phyloP scores from a whole-genome alignment of 768 basidiomycete genomes.

The Gymnopilus dilepis region DNA sequence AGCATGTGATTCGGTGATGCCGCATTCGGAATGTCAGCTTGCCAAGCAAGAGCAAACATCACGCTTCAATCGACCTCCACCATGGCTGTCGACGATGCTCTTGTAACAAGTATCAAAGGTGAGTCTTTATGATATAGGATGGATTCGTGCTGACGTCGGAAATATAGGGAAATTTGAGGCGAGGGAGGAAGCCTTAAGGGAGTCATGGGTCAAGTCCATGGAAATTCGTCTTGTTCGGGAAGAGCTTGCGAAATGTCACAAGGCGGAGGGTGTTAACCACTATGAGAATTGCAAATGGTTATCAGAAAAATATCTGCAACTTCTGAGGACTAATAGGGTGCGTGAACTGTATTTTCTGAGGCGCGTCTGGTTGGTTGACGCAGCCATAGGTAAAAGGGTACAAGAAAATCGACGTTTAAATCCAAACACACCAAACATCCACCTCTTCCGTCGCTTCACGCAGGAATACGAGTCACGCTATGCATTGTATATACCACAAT shows the following conservation, averaged over 20 bases:
- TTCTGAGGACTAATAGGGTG: conserved; percentile 84
- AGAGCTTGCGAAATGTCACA: conserved; percentile 89
- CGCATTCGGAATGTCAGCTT: conserved; percentile 1
- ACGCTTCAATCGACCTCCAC: conserved; percentile 23
- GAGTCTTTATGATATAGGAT: conserved; percentile 6
- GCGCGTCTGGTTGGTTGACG: neutral
- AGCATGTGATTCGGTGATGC: conserved; percentile 29
- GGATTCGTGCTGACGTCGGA: neutral
- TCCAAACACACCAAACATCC: conserved; percentile 1
- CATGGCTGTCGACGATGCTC: conserved; percentile 34
- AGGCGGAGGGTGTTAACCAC: conserved; percentile 89
- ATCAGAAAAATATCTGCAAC: conserved; percentile 78
- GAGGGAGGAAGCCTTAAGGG: conserved; percentile 80
- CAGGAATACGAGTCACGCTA: neutral
- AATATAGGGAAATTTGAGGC: conserved; percentile 62
- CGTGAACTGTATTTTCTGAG: conserved; percentile 32
- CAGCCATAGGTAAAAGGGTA: conserved; percentile 76
- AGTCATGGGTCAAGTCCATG: conserved; percentile 96
- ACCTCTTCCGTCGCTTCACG: neutral
- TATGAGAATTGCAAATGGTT: conserved; percentile 89
- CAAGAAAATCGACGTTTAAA: conserved; percentile 68
- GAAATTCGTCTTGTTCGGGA: conserved; percentile 88
- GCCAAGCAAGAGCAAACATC: conserved; percentile 32
- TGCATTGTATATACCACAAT: conserved; percentile 12
- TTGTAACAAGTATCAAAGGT: conserved; percentile 57